phyloP scores from a whole-genome alignment of 345 rosid species.

The Euphorbia peplus region DNA sequence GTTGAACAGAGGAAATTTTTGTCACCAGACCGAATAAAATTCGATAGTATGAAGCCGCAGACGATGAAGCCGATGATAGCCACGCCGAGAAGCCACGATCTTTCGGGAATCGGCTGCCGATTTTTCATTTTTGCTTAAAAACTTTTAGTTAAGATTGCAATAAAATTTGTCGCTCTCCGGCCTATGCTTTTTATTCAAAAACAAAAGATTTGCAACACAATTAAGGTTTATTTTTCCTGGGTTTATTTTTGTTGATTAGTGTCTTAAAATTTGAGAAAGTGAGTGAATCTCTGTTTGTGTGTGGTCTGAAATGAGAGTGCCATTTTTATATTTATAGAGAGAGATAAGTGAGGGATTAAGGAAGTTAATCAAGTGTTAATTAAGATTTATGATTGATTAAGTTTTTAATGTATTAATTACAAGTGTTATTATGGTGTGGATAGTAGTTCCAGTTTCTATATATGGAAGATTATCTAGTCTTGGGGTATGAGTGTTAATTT shows the following conservation, averaged over 20 bases:
- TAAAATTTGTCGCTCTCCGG: no score
- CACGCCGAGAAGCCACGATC: slow-evolving; percentile 30
- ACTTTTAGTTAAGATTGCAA: not conserved
- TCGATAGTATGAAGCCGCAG: slow-evolving; percentile 42
- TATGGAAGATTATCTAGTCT: no score
- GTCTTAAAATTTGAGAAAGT: not conserved
- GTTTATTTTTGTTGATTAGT: no score
- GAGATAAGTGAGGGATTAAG: not conserved
- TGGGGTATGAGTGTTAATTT: no score
- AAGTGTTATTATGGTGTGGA: not conserved
- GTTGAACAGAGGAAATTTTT: slow-evolving; percentile 41
- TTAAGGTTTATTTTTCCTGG: no score
- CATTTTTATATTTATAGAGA: no score
- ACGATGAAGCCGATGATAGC: slow-evolving; percentile 43
- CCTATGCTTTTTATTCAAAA: no score
- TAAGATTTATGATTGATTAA: no score
- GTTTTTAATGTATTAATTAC: not conserved
- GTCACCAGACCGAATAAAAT: slow-evolving; percentile 36
- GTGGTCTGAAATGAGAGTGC: not conserved
- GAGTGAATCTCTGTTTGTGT: not conserved
- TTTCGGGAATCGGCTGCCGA: slow-evolving; percentile 22
- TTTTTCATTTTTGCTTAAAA: slow-evolving; percentile 18
- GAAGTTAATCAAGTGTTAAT: no score
- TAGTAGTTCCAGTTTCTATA: no score
- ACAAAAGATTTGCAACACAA: no score